Conservation (phyloP, 768 basidiomycete genomes). For the Tubosaeta sp. region DNA sequence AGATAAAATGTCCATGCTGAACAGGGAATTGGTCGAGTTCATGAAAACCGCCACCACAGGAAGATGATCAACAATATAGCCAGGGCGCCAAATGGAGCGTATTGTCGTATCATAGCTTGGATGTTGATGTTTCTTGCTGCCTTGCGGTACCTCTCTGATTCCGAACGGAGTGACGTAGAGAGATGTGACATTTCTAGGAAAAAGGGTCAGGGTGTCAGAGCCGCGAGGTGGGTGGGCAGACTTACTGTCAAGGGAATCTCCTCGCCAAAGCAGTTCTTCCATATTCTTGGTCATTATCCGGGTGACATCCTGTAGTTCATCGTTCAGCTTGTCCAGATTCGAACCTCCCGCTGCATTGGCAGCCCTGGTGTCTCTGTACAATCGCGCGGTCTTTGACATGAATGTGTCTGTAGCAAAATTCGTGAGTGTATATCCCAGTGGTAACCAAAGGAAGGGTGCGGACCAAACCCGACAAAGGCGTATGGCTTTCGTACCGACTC, state of each 20-base stretch:
- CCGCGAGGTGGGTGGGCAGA: slow-evolving; percentile 6
- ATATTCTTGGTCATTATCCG: slow-evolving; percentile 99
- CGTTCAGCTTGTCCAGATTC: slow-evolving; percentile 83
- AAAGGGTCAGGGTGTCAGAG: slow-evolving; percentile 1
- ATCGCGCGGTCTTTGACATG: slow-evolving; percentile 94
- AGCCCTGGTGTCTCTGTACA: slow-evolving; percentile 92
- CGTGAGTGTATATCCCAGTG: slow-evolving; percentile 3
- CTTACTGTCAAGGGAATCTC: slow-evolving; percentile 93
- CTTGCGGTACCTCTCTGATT: slow-evolving; percentile 96
- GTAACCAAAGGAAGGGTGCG: slow-evolving; percentile 25
- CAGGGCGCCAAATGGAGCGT: slow-evolving; percentile 87
- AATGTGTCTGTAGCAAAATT: slow-evolving; percentile 74
- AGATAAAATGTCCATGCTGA: slow-evolving; percentile 21
- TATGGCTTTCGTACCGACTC: slow-evolving; percentile 95
- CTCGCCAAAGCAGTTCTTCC: slow-evolving; percentile 98
- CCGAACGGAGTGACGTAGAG: slow-evolving; percentile 88
- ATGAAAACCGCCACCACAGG: slow-evolving; percentile 76
- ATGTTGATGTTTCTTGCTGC: slow-evolving; percentile 93
- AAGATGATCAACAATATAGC: slow-evolving; percentile 73
- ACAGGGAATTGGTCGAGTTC: slow-evolving; percentile 18
- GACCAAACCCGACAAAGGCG: slow-evolving; percentile 97
- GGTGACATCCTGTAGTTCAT: slow-evolving; percentile 96
- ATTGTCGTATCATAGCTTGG: slow-evolving; percentile 91
- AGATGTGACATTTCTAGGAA: slow-evolving; percentile 90
- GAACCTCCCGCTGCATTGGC: slow-evolving; percentile 63